phyloP scores from a whole-genome alignment of 345 rosid genomes.

The Alliaria petiolata region DNA sequence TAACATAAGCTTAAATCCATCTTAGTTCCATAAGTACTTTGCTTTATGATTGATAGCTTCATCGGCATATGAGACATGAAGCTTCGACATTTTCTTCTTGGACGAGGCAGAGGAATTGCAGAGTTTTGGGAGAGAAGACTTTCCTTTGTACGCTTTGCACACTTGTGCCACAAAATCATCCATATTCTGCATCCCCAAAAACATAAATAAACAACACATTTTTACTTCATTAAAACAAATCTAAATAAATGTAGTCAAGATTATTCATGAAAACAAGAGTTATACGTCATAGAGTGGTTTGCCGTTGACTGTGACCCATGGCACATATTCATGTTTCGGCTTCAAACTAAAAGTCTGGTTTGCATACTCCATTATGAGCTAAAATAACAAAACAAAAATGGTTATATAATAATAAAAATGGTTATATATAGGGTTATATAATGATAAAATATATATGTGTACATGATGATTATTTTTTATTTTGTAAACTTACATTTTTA shows the following conservation, averaged over 20 bases:
- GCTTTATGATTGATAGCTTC: background rate
- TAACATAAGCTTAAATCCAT: background rate
- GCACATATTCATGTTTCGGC: slow-evolving; percentile 15
- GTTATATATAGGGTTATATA: too few relatives aligned
- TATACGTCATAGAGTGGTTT: slow-evolving; percentile 13
- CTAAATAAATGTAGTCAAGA: background rate
- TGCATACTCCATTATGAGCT: slow-evolving; percentile 27
- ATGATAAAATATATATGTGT: too few relatives aligned
- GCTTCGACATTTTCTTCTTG: background rate
- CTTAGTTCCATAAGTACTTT: background rate
- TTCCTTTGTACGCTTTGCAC: slow-evolving; percentile 28
- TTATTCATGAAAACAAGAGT: background rate
- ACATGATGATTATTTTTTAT: background rate
- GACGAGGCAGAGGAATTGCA: slow-evolving; percentile 7
- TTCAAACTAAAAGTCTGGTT: slow-evolving; percentile 18
- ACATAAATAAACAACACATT: background rate
- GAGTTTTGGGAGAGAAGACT: slow-evolving; percentile 3
- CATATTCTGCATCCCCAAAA: background rate
- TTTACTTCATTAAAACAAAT: background rate
- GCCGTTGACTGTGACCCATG: slow-evolving; percentile 31
- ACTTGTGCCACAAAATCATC: slow-evolving; percentile 5
- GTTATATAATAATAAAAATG: background rate
- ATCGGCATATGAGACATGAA: slow-evolving; percentile 6
- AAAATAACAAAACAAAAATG: background rate
- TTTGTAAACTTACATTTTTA: background rate